Base-by-base conservation (phyloP, 1,139 yeast species). In the Diutina ranongensis region DNA sequence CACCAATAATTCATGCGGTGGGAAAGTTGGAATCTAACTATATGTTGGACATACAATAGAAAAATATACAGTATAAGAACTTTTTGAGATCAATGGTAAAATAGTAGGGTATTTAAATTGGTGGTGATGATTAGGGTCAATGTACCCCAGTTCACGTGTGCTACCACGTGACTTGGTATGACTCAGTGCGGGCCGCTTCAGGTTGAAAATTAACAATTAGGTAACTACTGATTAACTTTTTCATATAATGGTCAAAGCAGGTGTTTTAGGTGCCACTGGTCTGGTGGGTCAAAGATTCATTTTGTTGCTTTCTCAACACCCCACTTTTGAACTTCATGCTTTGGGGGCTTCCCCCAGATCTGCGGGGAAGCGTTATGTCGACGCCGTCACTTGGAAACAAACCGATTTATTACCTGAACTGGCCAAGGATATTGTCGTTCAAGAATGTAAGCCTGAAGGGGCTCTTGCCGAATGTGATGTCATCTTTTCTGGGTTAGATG, bases 231-330 rank as follows among this genome's bases (percentile, higher is more conserved):
- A n/a, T 33, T 35, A 21, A 3, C n/a, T 25, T 15, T 5, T 19
- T 18, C 16, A 5, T 10, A 38, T 9, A 20, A 38, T 38, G 42
- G 42, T 38, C 33, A 76, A 74, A 62, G 82, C 80, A 16, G 98
- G 98, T 68, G 96, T 92, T 56, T 72, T 92, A 53, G 98, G 98
- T 46, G 97, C 97, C 55, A 89, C 97, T 20, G 98, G 97, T 45
- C 83, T 95, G 40, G 99, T 92, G 44, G 99, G 99, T 47, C 99
- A 92, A 67, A 76, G 98, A 57, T 92, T 92, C 61, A 89, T 92
- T 52, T 72, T 89, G 48, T 72, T 92, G 47, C 73, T 92, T 52
- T 77, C 89, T 2, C 68, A 84, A 51, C 97, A 92, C 61, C 97
- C 97, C 32, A 87, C 87, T 51, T 88, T 94, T 57, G 88, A 86